Evolutionary conservation across 768 basidiomycete genomes (phyloP).

Genomic region (Boletus rubescentipes): DNA sequence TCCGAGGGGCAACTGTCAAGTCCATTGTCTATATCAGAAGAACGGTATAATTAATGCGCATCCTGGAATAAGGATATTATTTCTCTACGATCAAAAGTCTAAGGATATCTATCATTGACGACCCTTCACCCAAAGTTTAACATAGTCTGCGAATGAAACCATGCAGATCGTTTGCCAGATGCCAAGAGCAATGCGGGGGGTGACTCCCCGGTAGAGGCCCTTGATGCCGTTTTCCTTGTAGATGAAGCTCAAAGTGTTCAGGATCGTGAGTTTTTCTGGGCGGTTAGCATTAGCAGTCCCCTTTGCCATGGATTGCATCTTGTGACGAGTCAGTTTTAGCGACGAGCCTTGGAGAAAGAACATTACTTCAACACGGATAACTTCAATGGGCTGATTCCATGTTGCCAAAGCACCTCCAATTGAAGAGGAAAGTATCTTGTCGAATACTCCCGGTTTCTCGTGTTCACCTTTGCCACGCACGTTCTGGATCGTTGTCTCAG

Average conservation of each 20-base stretch:
- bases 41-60: constrained; percentile 16
- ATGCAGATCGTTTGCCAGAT: constrained; percentile 99
- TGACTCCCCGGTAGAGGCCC: constrained; percentile 96
- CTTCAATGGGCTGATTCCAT: constrained; percentile 99
- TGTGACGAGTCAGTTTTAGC: constrained; percentile 12
- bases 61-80: constrained; percentile 21
- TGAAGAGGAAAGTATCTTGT: constrained; percentile 87
- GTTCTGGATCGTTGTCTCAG: constrained; percentile 77
- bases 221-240: constrained; percentile 96
- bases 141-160: constrained; percentile 97
- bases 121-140: constrained; percentile 78
- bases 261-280: constrained; percentile 87
- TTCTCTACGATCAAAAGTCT: constrained; percentile 20
- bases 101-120: constrained; percentile 20
- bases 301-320: constrained; percentile 99
- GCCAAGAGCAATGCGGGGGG: constrained; percentile 93
- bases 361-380: constrained; percentile 91
- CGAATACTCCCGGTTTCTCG: constrained; percentile 70
- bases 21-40: not conserved
- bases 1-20: not conserved
- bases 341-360: not conserved
- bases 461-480: constrained; percentile 75
- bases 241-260: constrained; percentile 91
- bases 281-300: constrained; percentile 65
- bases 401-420: constrained; percentile 95